Conservation (phyloP, 169 alveolate species). For the Ichthyophthirius multifiliis region DNA sequence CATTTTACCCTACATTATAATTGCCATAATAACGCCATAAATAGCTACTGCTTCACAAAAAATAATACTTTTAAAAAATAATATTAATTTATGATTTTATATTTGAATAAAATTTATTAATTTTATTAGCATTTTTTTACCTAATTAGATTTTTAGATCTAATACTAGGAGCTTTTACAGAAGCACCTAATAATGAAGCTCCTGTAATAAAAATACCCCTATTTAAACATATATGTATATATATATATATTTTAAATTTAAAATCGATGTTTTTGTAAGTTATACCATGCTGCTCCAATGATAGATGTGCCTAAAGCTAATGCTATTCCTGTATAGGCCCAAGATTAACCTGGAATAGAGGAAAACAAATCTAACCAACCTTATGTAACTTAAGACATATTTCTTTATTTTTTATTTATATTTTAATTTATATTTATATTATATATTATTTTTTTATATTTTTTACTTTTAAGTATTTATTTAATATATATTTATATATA, state of each 20-base stretch:
- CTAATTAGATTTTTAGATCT: conserved; percentile 96
- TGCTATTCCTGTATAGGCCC: conserved; percentile 93
- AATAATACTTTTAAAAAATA: conserved; percentile 83
- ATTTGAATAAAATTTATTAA: too few species aligned
- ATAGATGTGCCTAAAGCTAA: conserved; percentile 91
- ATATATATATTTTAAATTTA: background rate
- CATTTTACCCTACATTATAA: conserved; percentile 79
- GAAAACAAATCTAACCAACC: conserved; percentile 43
- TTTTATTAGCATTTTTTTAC: too few species aligned
- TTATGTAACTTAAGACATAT: background rate
- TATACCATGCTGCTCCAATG: conserved; percentile 95
- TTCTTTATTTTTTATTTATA: background rate
- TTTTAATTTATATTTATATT: background rate
- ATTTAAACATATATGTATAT: background rate
- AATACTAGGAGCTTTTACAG: conserved; percentile 99
- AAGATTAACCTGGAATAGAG: conserved; percentile 56
- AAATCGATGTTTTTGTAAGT: background rate
- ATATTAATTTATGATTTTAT: background rate
- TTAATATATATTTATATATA: background rate
- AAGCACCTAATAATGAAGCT: conserved; percentile 96
- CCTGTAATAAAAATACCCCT: conserved; percentile 99
- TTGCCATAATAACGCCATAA: conserved; percentile 94
- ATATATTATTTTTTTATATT: background rate
- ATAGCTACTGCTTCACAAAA: conserved; percentile 99
- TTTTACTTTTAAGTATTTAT: background rate